phyloP scores from a whole-genome alignment of 2,329 filamentous ascomycete species.

The Colletotrichum spinosum region DNA sequence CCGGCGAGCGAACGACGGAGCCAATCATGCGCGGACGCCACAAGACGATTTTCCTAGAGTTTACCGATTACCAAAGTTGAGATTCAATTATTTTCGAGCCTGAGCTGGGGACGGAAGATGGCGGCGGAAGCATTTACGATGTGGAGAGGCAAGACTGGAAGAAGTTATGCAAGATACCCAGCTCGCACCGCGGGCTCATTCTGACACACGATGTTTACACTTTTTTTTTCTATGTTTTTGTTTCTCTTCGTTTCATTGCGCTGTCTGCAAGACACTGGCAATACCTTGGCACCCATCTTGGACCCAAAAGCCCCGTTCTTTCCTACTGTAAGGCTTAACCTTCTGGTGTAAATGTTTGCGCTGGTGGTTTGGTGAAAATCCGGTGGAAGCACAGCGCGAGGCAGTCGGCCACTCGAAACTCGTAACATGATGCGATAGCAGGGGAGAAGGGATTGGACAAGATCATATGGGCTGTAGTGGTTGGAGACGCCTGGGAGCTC shows the following conservation, averaged over 20 bases:
- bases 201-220: slow-evolving; percentile 45
- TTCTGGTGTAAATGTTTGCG: slow-evolving; percentile 34
- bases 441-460: not conserved
- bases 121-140: slow-evolving; percentile 9
- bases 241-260: slow-evolving; percentile 32
- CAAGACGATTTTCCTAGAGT: slow-evolving; percentile 40
- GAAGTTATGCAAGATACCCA: slow-evolving; percentile 53
- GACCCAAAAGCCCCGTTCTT: slow-evolving; percentile 9
- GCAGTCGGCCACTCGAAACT: not conserved
- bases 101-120: slow-evolving; percentile 40
- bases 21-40: slow-evolving; percentile 34
- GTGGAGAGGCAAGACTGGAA: slow-evolving; percentile 35
- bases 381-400: slow-evolving; percentile 1
- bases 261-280: slow-evolving; percentile 31
- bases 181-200: slow-evolving; percentile 51
- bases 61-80: slow-evolving; percentile 37
- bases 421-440: not conserved
- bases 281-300: slow-evolving; percentile 19
- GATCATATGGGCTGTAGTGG: not conserved
- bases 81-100: slow-evolving; percentile 37
- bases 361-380: slow-evolving; percentile 21
- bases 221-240: slow-evolving; percentile 33
- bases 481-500: not conserved
- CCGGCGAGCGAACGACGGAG: slow-evolving; percentile 39
- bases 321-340: slow-evolving; percentile 28